A percentile compares a stretch with the other conserved stretches of the same genome.
phyloP scores from a whole-genome alignment of 805 yeast species.

The Wickerhamiella azymoides region DNA sequence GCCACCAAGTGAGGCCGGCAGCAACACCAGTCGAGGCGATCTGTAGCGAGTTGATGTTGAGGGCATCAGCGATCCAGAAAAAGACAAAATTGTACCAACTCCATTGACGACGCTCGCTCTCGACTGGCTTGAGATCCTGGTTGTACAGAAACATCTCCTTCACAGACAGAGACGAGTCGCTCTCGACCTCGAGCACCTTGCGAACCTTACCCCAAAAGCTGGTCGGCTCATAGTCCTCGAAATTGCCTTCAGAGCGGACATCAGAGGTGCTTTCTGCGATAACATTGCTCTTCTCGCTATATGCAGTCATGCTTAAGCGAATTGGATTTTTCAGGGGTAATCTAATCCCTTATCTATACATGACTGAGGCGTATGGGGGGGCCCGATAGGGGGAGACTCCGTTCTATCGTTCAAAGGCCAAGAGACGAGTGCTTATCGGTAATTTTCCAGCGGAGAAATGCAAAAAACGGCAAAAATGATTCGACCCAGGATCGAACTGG shows the following conservation, averaged over 20 bases:
- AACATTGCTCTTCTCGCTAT: neutral
- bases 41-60: constrained; percentile 83
- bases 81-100: constrained; percentile 65
- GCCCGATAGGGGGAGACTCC: too few species aligned
- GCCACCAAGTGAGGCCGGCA: constrained; percentile 81
- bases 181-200: constrained; percentile 20
- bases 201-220: constrained; percentile 1
- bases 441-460: neutral
- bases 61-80: constrained; percentile 83
- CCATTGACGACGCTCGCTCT: constrained; percentile 58
- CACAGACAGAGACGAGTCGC: constrained; percentile 32
- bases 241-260: neutral
- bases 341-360: neutral
- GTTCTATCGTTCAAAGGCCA: too few species aligned
- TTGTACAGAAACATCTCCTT: constrained; percentile 57
- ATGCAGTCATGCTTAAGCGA: neutral
- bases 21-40: constrained; percentile 76
- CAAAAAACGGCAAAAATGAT: constrained; percentile 43
- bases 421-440: too few species aligned
- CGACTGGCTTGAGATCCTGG: constrained; percentile 43
- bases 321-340: too few species aligned
- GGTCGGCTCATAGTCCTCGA: neutral
- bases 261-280: neutral
- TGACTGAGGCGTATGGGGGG: too few species aligned
- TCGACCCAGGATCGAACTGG: constrained; percentile 99